Evolutionary conservation across 1,139 yeast genomes (phyloP).

Genomic region (Taphrina confusa): DNA sequence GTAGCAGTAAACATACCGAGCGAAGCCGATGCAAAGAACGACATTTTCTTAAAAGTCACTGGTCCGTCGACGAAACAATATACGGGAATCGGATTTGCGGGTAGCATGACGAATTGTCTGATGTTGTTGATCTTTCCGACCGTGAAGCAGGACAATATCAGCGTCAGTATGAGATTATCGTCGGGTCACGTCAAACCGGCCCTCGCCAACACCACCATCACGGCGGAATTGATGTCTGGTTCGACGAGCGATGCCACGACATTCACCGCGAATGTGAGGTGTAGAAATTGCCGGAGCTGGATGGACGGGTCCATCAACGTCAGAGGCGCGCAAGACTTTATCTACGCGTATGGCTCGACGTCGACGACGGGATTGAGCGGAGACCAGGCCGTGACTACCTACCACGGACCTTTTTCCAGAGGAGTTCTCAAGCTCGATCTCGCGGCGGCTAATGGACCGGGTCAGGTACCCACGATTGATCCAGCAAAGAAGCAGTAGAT

Average conservation of each 20-base stretch:
- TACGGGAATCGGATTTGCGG: constrained; percentile 23
- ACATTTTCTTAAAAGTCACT: constrained; percentile 20
- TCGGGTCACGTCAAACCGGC: constrained; percentile 21
- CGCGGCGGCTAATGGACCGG: constrained; percentile 13
- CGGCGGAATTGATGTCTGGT: constrained; percentile 14
- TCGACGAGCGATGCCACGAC: constrained; percentile 8
- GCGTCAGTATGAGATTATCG: constrained; percentile 6
- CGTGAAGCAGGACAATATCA: not conserved
- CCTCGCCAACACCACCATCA: constrained; percentile 1
- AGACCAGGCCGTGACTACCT: constrained; percentile 23
- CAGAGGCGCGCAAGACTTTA: constrained; percentile 12
- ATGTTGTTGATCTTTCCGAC: constrained; percentile 23
- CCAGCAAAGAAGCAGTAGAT: not conserved
- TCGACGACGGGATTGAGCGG: constrained; percentile 14
- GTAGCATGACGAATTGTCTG: constrained; percentile 19
- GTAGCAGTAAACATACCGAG: constrained; percentile 21
- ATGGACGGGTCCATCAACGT: constrained; percentile 1
- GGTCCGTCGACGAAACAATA: constrained; percentile 13
- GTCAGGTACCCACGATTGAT: constrained; percentile 13
- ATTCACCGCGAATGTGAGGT: constrained; percentile 17
- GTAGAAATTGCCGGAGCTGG: constrained; percentile 18
- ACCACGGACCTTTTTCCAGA: constrained; percentile 20
- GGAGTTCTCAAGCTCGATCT: constrained; percentile 17
- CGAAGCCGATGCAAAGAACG: constrained; percentile 19
- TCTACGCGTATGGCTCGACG: constrained; percentile 20